Conservation (phyloP, 768 basidiomycete species). For the Suillus hirtellus region DNA sequence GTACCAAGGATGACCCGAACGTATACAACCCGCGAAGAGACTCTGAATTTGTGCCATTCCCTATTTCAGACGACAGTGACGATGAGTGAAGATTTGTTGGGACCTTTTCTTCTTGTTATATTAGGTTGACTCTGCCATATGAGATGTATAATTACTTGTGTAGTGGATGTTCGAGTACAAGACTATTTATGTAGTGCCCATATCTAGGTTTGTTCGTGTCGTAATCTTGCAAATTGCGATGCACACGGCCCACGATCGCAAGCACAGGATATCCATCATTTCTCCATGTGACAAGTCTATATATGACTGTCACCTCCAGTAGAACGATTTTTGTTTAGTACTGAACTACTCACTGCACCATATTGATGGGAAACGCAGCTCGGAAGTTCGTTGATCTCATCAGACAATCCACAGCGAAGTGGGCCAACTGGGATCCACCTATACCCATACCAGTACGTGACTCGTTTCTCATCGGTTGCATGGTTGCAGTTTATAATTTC, state of each 20-base stretch:
- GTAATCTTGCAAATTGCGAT: neutral
- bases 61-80: neutral
- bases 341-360: neutral
- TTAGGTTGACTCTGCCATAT: neutral
- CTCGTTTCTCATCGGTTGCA: neutral
- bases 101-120: neutral
- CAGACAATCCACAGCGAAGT: constrained; percentile 26
- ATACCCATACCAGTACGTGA: constrained; percentile 23
- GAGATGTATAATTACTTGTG: neutral
- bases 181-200: neutral
- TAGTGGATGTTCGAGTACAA: neutral
- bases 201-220: neutral
- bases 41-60: neutral
- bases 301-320: neutral
- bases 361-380: constrained; percentile 15
- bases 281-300: neutral
- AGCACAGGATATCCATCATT: neutral
- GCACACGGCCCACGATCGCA: neutral
- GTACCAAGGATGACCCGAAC: neutral
- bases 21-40: constrained; percentile 1
- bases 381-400: constrained; percentile 34
- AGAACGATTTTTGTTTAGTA: neutral
- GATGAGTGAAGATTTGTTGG: neutral
- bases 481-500: neutral
- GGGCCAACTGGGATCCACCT: constrained; percentile 35